These are phyloP conservation scores for Lactarius akahatsu DNA, from an alignment of 768 basidiomycete genomes.

Conservation along the genomic window DNA sequence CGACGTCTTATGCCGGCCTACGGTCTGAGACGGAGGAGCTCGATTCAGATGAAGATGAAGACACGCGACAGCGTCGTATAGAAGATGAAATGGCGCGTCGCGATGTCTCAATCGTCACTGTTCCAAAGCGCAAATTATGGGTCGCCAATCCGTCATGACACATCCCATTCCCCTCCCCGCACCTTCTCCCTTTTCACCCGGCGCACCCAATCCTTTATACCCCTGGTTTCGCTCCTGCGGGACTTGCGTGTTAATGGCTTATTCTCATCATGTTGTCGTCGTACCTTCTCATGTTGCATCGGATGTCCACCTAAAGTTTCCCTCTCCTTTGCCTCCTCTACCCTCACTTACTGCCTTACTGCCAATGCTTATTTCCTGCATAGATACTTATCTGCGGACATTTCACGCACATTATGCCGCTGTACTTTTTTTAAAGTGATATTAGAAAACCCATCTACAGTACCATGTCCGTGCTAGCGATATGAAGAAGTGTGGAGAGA, in stretches of 20 bases:
- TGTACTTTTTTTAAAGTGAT: constrained; percentile 31
- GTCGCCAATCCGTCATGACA: constrained; percentile 62
- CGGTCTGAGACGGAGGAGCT: constrained; percentile 41
- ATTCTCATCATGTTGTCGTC: constrained; percentile 11
- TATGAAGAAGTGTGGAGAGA: constrained; percentile 15
- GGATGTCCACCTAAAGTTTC: constrained; percentile 35
- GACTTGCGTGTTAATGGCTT: constrained; percentile 17
- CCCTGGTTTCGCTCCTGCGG: constrained; percentile 6
- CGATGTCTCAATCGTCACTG: constrained; percentile 77
- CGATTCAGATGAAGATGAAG: constrained; percentile 74
- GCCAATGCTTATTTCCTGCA: constrained; percentile 23
- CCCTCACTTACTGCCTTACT: constrained; percentile 6
- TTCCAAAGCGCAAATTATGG: constrained; percentile 72
- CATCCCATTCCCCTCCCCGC: neutral
- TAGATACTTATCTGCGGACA: constrained; percentile 31
- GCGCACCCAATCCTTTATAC: constrained; percentile 10
- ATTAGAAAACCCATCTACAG: constrained; percentile 23
- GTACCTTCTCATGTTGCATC: constrained; percentile 15
- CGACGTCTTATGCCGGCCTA: constrained; percentile 51
- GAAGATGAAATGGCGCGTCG: constrained; percentile 81
- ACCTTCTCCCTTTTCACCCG: neutral
- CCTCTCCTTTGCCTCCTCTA: neutral
- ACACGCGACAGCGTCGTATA: constrained; percentile 67
- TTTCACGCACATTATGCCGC: constrained; percentile 25
- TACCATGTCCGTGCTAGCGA: constrained; percentile 26